Percentiles rank a stretch among this genome's conserved stretches.
Conservation (phyloP, 2,329 filamentous ascomycete genomes). For the Fusarium annulatum region DNA sequence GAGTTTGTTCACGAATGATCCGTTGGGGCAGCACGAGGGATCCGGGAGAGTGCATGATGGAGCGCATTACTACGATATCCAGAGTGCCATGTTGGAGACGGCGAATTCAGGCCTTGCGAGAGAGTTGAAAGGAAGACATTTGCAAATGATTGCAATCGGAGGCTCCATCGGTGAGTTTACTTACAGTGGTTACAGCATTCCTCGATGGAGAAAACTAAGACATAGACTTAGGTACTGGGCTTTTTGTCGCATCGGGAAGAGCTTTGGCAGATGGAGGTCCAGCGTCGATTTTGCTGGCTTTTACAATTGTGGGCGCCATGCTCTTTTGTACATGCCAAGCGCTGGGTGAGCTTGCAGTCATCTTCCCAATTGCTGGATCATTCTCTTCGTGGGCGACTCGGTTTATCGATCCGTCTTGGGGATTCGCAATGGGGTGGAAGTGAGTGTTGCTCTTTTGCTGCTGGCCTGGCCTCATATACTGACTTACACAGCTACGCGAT, state of each 20-base stretch:
- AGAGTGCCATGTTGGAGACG: constrained; percentile 75
- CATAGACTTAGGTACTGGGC: constrained; percentile 71
- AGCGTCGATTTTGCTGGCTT: constrained; percentile 81
- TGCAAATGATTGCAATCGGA: constrained; percentile 98
- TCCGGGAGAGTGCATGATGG: constrained; percentile 49
- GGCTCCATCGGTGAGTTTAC: constrained; percentile 78
- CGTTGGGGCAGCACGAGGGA: constrained; percentile 51
- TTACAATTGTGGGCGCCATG: constrained; percentile 83
- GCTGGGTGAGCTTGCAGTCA: constrained; percentile 88
- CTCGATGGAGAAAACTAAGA: constrained; percentile 24
- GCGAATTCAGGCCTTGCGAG: constrained; percentile 80
- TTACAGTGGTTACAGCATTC: not conserved
- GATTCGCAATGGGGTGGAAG: constrained; percentile 96
- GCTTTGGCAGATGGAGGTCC: constrained; percentile 80
- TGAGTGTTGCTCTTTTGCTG: constrained; percentile 54
- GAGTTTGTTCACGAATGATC: constrained; percentile 59
- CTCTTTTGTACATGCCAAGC: constrained; percentile 92
- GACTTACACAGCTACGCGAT: constrained; percentile 74
- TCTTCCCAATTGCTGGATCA: constrained; percentile 90
- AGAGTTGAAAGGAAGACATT: constrained; percentile 82
- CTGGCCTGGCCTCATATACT: not conserved
- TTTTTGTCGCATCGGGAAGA: constrained; percentile 86
- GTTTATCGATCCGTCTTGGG: constrained; percentile 94
- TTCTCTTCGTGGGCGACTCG: constrained; percentile 93
- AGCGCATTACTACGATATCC: constrained; percentile 66